These are phyloP conservation scores for Leccinum longicurvipes DNA, from an alignment of 768 basidiomycete species.

Conservation along the genomic window DNA sequence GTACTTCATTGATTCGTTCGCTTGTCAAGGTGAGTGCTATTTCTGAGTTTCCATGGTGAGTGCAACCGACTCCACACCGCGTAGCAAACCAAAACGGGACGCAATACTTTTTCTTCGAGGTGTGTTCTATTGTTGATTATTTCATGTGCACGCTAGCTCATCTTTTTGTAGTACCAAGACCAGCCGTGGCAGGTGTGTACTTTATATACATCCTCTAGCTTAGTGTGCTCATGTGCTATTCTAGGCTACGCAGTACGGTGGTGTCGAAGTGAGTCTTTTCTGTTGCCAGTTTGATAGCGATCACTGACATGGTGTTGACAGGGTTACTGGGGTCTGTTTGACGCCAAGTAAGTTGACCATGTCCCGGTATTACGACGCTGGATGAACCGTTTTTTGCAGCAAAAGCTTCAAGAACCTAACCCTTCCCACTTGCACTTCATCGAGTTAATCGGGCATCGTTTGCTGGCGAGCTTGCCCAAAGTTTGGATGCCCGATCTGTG, in stretches of 20 bases:
- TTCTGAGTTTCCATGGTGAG: neutral
- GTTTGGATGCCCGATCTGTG: slow-evolving; percentile 8
- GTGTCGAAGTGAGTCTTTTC: slow-evolving; percentile 56
- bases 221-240: slow-evolving; percentile 12
- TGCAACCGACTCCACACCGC: slow-evolving; percentile 4
- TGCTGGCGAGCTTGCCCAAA: neutral
- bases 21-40: slow-evolving; percentile 48
- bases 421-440: slow-evolving; percentile 52
- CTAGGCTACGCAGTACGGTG: slow-evolving; percentile 64
- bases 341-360: slow-evolving; percentile 43
- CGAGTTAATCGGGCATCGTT: neutral
- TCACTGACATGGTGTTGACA: slow-evolving; percentile 15
- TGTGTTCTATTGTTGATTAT: slow-evolving; percentile 19
- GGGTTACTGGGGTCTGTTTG: slow-evolving; percentile 67
- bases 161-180: slow-evolving; percentile 54
- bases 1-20: slow-evolving; percentile 81
- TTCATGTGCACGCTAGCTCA: slow-evolving; percentile 3
- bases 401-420: slow-evolving; percentile 69
- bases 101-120: slow-evolving; percentile 87
- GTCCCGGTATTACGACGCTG: slow-evolving; percentile 15
- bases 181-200: slow-evolving; percentile 73
- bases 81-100: slow-evolving; percentile 74
- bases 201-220: neutral
- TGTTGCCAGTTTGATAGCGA: slow-evolving; percentile 1
- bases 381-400: slow-evolving; percentile 37